Conservation (phyloP, 1,284 basidiomycete species). For the Athelia sp. region DNA sequence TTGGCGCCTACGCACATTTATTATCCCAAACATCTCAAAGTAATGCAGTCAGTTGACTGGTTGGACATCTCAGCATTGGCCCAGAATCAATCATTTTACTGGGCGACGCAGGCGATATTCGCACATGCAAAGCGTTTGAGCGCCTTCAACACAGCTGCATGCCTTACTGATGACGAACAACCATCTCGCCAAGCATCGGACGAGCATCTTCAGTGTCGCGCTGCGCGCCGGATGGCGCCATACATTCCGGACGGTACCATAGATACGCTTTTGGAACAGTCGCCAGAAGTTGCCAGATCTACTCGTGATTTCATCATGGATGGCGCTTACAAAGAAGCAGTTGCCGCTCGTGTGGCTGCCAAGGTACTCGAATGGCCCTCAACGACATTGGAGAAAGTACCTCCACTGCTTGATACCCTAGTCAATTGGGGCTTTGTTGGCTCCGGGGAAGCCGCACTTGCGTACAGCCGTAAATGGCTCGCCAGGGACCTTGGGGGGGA, state of each 20-base stretch:
- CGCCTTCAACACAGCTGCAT: slow-evolving; percentile 11
- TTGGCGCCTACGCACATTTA: slow-evolving; percentile 31
- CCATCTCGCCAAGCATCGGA: background rate
- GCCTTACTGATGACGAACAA: background rate
- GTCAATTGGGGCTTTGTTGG: background rate
- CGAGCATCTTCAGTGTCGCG: slow-evolving; percentile 11
- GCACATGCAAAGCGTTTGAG: slow-evolving; percentile 13
- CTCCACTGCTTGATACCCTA: background rate
- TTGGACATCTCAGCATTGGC: slow-evolving; percentile 15
- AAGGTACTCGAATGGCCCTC: background rate
- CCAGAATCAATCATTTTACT: slow-evolving; percentile 22
- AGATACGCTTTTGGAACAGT: slow-evolving; percentile 7
- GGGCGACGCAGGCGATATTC: slow-evolving; percentile 11
- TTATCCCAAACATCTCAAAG: slow-evolving; percentile 31
- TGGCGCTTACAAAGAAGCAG: background rate
- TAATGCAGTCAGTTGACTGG: slow-evolving; percentile 38
- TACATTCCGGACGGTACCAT: background rate
- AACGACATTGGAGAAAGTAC: background rate
- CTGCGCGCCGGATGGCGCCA: background rate
- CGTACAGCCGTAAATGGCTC: background rate
- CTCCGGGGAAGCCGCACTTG: background rate
- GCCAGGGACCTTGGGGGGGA: slow-evolving; percentile 7
- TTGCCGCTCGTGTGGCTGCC: background rate
- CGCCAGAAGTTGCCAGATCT: background rate
- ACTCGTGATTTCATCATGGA: background rate